These are phyloP conservation scores for Wickerhamomyces sp. DNA, from an alignment of 1,139 yeast genomes.

Conservation along the genomic window DNA sequence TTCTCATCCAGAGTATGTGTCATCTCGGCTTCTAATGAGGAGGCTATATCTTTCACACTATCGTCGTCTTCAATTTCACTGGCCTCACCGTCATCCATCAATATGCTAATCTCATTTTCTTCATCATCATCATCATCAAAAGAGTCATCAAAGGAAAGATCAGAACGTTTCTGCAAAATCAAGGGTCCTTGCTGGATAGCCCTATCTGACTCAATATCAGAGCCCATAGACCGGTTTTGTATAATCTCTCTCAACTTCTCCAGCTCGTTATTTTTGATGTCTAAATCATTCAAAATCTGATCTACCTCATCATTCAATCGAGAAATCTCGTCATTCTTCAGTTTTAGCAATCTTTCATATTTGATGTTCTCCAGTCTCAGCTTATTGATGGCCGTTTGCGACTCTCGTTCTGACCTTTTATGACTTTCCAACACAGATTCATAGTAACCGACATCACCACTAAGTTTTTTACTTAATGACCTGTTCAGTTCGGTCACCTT, in stretches of 20 bases:
- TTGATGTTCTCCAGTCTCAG: constrained; percentile 21
- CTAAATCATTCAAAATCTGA: constrained; percentile 22
- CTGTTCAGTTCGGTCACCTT: constrained; percentile 10
- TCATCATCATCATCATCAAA: constrained; percentile 2
- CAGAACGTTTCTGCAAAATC: background rate
- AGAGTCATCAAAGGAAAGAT: constrained; percentile 1
- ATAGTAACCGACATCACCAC: constrained; percentile 12
- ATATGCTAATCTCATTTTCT: background rate
- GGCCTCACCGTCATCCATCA: background rate
- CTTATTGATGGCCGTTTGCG: constrained; percentile 20
- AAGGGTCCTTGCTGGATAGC: too few species aligned
- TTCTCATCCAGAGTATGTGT: constrained; percentile 12
- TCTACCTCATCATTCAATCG: constrained; percentile 23
- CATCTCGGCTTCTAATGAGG: constrained; percentile 13
- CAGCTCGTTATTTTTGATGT: constrained; percentile 9
- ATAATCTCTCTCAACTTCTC: constrained; percentile 1
- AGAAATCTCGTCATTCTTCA: constrained; percentile 24
- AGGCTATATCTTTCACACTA: constrained; percentile 2
- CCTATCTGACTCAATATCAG: too few species aligned
- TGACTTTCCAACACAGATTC: constrained; percentile 21
- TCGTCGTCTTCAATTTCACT: constrained; percentile 26
- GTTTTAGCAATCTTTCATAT: constrained; percentile 20
- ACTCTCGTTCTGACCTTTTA: constrained; percentile 9
- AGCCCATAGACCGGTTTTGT: background rate
- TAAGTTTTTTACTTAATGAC: constrained; percentile 11